Evolutionary conservation across 345 rosid species (phyloP).

Genomic region (Angophora floribunda): DNA sequence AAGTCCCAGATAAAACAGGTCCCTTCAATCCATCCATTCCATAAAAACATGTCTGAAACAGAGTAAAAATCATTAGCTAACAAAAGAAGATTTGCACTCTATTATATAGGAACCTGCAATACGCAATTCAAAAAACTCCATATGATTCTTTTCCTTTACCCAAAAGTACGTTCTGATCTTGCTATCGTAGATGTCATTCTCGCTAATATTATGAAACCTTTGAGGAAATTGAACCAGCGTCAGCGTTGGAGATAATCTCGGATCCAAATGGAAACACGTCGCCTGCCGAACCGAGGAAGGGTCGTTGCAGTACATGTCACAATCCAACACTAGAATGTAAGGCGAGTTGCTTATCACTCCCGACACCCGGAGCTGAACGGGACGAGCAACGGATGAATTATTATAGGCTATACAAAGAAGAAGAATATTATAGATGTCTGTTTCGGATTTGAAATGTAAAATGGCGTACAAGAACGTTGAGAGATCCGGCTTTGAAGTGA

Average conservation of each 20-base stretch:
- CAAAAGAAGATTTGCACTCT: not conserved
- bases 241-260: conserved; percentile 5
- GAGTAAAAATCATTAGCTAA: not conserved
- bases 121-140: not conserved
- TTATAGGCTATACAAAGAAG: not conserved
- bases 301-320: conserved; percentile 45
- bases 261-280: conserved; percentile 31
- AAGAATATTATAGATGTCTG: not conserved
- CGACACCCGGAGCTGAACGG: conserved; percentile 35
- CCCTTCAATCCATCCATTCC: conserved; percentile 33
- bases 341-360: conserved; percentile 36
- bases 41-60: not conserved
- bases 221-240: conserved; percentile 40
- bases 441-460: not conserved
- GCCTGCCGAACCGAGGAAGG: conserved; percentile 34
- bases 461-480: conserved; percentile 31
- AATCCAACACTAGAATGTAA: conserved; percentile 23
- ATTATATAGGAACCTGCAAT: too few relatives aligned
- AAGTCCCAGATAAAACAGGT: conserved; percentile 23
- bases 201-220: conserved; percentile 14
- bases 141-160: conserved; percentile 7
- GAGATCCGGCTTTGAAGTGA: conserved; percentile 47
- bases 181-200: conserved; percentile 33
- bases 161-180: conserved; percentile 4
- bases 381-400: not conserved